A percentile compares a stretch with the other conserved stretches of the same genome.
phyloP scores from a whole-genome alignment of 257 asterid genomes.

The Ehretia macrophylla region DNA sequence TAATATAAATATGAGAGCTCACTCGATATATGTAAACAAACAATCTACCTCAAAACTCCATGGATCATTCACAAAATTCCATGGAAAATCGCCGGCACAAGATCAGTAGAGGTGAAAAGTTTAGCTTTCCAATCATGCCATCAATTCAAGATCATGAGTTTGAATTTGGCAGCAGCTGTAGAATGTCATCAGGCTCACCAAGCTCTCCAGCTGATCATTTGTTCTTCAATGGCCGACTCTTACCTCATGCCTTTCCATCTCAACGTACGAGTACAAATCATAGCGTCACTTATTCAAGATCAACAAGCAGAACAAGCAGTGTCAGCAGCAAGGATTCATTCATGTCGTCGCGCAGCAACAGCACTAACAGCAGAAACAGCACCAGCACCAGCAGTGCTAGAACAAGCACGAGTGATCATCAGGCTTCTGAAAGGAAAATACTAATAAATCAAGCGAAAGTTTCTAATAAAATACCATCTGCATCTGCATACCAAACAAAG shows the following conservation, averaged over 20 bases:
- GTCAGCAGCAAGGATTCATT: conserved; percentile 51
- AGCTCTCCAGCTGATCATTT: conserved; percentile 73
- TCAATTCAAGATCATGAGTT: conserved; percentile 10
- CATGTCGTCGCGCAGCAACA: conserved; percentile 71
- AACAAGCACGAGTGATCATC: conserved; percentile 67
- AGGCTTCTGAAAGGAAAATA: conserved; percentile 18
- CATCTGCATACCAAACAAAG: not conserved
- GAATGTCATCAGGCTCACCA: conserved; percentile 29
- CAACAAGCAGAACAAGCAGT: conserved; percentile 65
- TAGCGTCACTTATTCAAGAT: conserved; percentile 37
- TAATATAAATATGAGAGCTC: not conserved
- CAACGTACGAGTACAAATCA: conserved; percentile 14
- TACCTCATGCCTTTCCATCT: conserved; percentile 64
- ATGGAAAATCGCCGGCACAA: conserved; percentile 44
- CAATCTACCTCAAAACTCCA: not conserved
- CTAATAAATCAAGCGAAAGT: conserved; percentile 8
- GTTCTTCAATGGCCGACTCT: conserved; percentile 62
- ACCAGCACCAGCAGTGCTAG: conserved; percentile 66
- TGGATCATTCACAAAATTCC: conserved; percentile 1
- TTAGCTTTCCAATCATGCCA: conserved; percentile 42
- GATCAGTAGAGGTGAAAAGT: conserved; percentile 37
- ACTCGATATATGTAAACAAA: not conserved
- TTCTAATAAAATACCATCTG: not conserved
- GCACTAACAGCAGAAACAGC: conserved; percentile 59
- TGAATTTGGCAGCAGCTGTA: conserved; percentile 23